Conservation (phyloP, 2,329 filamentous ascomycete species). For the Boeremia lycopersici region DNA sequence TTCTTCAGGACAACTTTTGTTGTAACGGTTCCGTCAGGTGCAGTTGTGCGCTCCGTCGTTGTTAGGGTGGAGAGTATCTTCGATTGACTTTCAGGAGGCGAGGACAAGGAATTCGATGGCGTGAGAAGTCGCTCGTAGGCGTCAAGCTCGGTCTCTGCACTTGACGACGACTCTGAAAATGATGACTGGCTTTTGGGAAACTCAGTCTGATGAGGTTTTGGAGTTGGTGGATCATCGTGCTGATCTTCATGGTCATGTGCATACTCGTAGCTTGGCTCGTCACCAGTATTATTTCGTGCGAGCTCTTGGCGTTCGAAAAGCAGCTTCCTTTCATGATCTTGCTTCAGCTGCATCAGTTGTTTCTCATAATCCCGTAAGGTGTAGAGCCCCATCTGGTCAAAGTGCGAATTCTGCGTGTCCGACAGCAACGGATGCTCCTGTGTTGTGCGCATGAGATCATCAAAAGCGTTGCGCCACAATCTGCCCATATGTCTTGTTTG, state of each 20-base stretch:
- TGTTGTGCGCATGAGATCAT: constrained; percentile 60
- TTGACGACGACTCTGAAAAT: neutral
- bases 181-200: constrained; percentile 1
- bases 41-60: constrained; percentile 60
- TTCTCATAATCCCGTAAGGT: constrained; percentile 6
- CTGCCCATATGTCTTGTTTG: constrained; percentile 44
- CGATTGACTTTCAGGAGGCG: constrained; percentile 10
- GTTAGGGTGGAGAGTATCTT: constrained; percentile 62
- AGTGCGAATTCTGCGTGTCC: constrained; percentile 15
- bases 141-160: constrained; percentile 56
- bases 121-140: constrained; percentile 58
- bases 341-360: constrained; percentile 7
- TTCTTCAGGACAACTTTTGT: constrained; percentile 64
- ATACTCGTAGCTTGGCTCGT: constrained; percentile 44
- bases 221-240: constrained; percentile 43
- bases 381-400: constrained; percentile 19
- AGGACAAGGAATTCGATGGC: constrained; percentile 22
- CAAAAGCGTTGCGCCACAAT: constrained; percentile 64
- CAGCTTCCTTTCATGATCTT: neutral
- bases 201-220: constrained; percentile 22
- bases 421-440: constrained; percentile 13
- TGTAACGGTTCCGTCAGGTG: constrained; percentile 63
- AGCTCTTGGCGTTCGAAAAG: neutral
- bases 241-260: constrained; percentile 40
- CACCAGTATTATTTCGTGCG: constrained; percentile 12